A percentile compares a stretch with the other conserved stretches of the same genome.
phyloP scores from a whole-genome alignment of 2,329 filamentous ascomycete species.

The Knufia petricola region DNA sequence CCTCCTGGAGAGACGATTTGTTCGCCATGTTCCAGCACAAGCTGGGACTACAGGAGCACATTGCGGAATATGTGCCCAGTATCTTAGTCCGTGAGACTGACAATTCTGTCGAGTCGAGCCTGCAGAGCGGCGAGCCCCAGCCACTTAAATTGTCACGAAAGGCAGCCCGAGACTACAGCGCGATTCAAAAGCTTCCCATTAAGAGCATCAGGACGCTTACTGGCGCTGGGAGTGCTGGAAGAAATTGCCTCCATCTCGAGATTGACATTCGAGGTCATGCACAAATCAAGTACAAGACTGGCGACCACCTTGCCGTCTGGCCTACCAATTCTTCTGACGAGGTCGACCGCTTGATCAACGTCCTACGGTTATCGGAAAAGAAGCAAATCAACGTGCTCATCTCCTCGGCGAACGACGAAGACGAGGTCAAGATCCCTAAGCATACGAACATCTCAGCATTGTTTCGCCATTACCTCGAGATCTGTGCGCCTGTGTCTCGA shows the following conservation, averaged over 20 bases:
- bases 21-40: conserved; percentile 67
- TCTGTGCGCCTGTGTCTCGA: conserved; percentile 82
- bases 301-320: conserved; percentile 35
- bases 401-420: conserved; percentile 8
- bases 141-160: conserved; percentile 43
- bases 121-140: conserved; percentile 67
- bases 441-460: conserved; percentile 84
- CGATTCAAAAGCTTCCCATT: conserved; percentile 78
- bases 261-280: conserved; percentile 35
- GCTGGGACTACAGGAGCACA: conserved; percentile 76
- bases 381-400: conserved; percentile 22
- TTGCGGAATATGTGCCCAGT: conserved; percentile 78
- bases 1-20: conserved; percentile 94
- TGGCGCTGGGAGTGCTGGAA: conserved; percentile 50
- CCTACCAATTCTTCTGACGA: conserved; percentile 33
- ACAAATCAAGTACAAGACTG: conserved; percentile 31
- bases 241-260: conserved; percentile 33
- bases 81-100: conserved; percentile 54
- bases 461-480: conserved; percentile 83
- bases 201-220: conserved; percentile 72
- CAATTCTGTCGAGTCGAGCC: neutral
- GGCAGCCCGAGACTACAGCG: conserved; percentile 58
- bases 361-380: conserved; percentile 24
- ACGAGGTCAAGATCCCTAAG: conserved; percentile 65
- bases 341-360: conserved; percentile 25